Conservation (phyloP, 2,329 filamentous ascomycete genomes). For the Aspergillus pseudoglaucus region DNA sequence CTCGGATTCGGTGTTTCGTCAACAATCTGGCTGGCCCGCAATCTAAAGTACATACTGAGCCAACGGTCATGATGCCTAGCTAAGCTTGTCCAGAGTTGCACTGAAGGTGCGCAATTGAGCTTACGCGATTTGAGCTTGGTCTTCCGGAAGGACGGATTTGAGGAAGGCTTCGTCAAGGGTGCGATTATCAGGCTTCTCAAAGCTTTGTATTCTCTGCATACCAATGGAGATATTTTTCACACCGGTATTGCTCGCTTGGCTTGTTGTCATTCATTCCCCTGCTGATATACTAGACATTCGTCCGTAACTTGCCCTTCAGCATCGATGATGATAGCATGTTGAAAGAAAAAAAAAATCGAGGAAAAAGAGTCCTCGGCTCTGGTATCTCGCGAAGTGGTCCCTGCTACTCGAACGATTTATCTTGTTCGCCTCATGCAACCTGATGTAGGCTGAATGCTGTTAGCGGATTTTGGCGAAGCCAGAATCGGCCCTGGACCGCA, state of each 20-base stretch:
- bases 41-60: too few relatives aligned
- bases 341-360: constrained; percentile 19
- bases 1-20: too few relatives aligned
- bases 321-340: constrained; percentile 23
- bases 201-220: constrained; percentile 27
- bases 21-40: too few relatives aligned
- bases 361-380: constrained; percentile 20
- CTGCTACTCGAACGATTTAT: constrained; percentile 26
- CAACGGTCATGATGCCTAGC: too few relatives aligned
- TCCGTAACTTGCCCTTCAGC: constrained; percentile 25
- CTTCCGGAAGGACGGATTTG: too few relatives aligned
- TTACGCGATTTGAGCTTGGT: too few relatives aligned
- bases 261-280: background rate
- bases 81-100: too few relatives aligned
- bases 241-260: constrained; percentile 14
- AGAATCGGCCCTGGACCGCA: constrained; percentile 20
- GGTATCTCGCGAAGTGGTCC: constrained; percentile 33
- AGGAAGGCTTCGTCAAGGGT: constrained; percentile 1
- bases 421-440: constrained; percentile 18
- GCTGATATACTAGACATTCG: too few relatives aligned
- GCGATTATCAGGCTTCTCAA: constrained; percentile 19
- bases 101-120: too few relatives aligned
- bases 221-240: constrained; percentile 20
- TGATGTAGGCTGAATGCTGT: constrained; percentile 20
- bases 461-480: constrained; percentile 28